phyloP scores from a whole-genome alignment of 176 grass and related monocot genomes.

The Avena atlantica region DNA sequence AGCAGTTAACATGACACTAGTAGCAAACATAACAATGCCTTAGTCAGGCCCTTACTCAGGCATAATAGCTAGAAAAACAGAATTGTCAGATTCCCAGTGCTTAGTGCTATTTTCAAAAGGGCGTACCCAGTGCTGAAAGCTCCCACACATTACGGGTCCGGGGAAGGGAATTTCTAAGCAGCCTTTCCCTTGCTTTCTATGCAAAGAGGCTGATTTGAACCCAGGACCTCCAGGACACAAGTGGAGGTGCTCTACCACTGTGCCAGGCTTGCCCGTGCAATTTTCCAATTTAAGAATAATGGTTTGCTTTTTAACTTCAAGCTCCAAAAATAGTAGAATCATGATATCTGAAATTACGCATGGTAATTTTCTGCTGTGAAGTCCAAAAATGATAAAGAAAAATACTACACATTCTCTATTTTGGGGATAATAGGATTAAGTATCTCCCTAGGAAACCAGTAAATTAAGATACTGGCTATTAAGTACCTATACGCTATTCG shows the following conservation, averaged over 20 bases:
- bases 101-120: constrained; percentile 9
- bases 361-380: neutral
- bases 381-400: neutral
- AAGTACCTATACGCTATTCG: neutral
- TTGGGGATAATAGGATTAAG: neutral
- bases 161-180: no score
- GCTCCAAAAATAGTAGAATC: neutral
- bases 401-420: neutral
- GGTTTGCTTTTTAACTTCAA: constrained; percentile 3
- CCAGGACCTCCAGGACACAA: no score
- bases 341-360: neutral
- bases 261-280: neutral
- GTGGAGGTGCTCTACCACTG: no score
- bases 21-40: neutral
- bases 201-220: no score
- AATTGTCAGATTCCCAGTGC: neutral
- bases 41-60: neutral
- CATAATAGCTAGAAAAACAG: neutral
- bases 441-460: neutral
- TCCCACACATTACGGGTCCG: no score
- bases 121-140: no score
- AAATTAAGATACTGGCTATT: neutral
- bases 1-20: constrained; percentile 17
- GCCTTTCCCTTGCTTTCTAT: no score
- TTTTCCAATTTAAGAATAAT: constrained; percentile 4